Evolutionary conservation across 2,329 filamentous ascomycete genomes (phyloP), one percentile per base, ranked within the genome.

Genomic region (Sclerotiophoma versabilis): DNA sequence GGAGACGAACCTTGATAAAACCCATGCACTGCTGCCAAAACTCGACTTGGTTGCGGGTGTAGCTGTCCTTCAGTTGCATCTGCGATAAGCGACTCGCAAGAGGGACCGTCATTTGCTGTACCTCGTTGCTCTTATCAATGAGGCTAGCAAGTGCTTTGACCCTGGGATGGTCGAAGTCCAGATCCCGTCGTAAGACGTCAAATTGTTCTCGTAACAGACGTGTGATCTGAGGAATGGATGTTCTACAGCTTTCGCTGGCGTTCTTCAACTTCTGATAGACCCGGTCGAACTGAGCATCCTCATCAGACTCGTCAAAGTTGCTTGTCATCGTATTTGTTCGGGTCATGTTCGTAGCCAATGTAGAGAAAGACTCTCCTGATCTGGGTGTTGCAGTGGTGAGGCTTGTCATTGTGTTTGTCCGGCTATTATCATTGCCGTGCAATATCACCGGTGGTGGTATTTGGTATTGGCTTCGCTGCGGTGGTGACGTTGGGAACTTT

Each of bases 31-130:
- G 80, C 61, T 85, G 80, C 84, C 84, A 87, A 64, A 87, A 84
- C 43, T 86, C 84, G 34, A 80, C 80, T 60, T 85, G 83, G 59
- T 82, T 86, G 48, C 91, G 83, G 44, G 91, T 84, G 10, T 86
- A 87, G 7, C 91, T 90, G 65, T 96, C 92, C 71, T 93, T 95
- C 10, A 96, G 80, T 71, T 92, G 92, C 79, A 96, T 91, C 39
- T 84, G 82, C 3, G 87, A 91, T 10, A 97, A 77, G n/a, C 88
- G 84, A 32, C 81, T 80, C 66, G 90, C 88, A 23, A 97, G 80
- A 10, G 84, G 81, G 66, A 92, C 87, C 2, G 90, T 90, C 63
- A 90, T 87, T 51, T 90, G 84, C 34, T 93, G 83, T 15, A 90
- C 87, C 11, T 84, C 79, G 36, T 83, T 84, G 69, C 89, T 93